Evolutionary conservation across 148 eudicot species (phyloP).

Genomic region (Beta vulgaris): DNA sequence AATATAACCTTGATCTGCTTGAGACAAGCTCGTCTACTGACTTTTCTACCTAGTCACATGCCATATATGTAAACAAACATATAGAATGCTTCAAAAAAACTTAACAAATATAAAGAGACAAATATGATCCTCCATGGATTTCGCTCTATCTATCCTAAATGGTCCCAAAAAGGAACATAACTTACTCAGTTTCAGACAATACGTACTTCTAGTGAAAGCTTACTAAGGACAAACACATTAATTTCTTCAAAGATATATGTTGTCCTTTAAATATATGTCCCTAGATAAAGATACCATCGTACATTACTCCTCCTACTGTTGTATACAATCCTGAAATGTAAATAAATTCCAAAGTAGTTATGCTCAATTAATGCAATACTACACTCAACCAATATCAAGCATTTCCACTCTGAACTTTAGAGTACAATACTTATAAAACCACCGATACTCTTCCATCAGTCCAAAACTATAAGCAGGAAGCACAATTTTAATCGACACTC

Average conservation of each 20-base stretch:
- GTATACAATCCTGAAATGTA: neutral
- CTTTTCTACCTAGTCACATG: neutral
- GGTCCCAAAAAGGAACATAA: too few species aligned
- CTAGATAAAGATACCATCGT: too few species aligned
- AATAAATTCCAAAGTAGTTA: neutral
- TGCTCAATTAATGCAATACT: neutral
- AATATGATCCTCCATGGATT: neutral
- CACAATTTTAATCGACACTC: neutral
- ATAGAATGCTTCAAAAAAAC: neutral
- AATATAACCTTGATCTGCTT: neutral
- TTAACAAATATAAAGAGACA: neutral
- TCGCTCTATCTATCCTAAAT: too few species aligned
- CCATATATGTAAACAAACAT: neutral
- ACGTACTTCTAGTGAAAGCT: too few species aligned
- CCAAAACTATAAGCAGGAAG: neutral
- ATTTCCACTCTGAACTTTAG: neutral
- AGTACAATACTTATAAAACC: neutral
- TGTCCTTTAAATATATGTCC: too few species aligned
- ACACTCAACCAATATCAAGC: neutral
- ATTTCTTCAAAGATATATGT: too few species aligned
- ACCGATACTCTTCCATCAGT: neutral
- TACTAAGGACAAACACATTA: too few species aligned
- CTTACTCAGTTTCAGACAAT: too few species aligned
- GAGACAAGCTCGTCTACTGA: neutral
- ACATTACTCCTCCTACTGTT: too few species aligned